Conservation (phyloP, 1,139 yeast species). For the Nadsonia starkeyi-henricii region DNA sequence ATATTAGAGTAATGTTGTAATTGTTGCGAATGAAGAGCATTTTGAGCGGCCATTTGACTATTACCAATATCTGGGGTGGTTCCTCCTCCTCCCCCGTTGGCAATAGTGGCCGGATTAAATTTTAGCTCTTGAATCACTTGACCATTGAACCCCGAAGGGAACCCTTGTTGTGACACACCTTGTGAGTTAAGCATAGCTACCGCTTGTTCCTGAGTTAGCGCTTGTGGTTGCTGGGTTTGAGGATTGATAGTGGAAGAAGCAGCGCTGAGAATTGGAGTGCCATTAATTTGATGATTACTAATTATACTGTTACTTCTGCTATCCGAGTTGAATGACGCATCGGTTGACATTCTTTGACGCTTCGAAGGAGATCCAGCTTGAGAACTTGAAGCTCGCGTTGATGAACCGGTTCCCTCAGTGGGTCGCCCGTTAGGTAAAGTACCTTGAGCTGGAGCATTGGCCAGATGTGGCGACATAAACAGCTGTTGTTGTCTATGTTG, state of each 20-base stretch:
- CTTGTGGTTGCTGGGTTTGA: slow-evolving; percentile 4
- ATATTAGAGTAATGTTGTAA: slow-evolving; percentile 16
- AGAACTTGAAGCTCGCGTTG: slow-evolving; percentile 17
- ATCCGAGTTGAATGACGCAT: slow-evolving; percentile 5
- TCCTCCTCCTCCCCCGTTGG: slow-evolving; percentile 8
- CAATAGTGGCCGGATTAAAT: slow-evolving; percentile 3
- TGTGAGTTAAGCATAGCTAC: slow-evolving; percentile 11
- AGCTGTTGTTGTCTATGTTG: slow-evolving; percentile 15
- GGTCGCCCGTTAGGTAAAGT: slow-evolving; percentile 7
- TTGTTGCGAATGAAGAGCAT: slow-evolving; percentile 12
- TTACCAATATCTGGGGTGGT: not conserved
- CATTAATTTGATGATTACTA: slow-evolving; percentile 19
- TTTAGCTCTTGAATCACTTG: slow-evolving; percentile 15
- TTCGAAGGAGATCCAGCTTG: slow-evolving; percentile 22
- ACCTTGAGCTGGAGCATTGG: too few species aligned
- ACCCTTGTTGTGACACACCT: slow-evolving; percentile 9
- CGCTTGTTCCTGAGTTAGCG: slow-evolving; percentile 4
- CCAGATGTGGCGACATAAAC: not conserved
- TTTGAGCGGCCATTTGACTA: slow-evolving; percentile 5
- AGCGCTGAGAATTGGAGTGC: not conserved
- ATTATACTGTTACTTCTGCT: not conserved
- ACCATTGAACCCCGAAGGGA: slow-evolving; percentile 10
- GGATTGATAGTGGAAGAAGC: not conserved
- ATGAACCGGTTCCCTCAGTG: slow-evolving; percentile 12
- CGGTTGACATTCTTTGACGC: slow-evolving; percentile 26